A percentile compares a stretch with the other conserved stretches of the same genome.
phyloP scores from a whole-genome alignment of 257 asterid genomes.

The Lycium barbarum region DNA sequence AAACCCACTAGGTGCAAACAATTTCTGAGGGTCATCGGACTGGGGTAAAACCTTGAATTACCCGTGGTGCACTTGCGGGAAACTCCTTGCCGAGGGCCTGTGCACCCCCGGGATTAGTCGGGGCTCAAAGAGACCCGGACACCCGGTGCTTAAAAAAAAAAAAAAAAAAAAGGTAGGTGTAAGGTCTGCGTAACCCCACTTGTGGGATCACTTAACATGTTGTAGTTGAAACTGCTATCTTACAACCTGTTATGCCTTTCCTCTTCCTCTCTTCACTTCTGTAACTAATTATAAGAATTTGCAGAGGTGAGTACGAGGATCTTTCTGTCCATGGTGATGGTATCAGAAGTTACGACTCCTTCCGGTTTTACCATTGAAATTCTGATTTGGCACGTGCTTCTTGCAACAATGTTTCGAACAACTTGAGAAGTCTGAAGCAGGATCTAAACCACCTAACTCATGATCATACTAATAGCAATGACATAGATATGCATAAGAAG shows the following conservation, averaged over 20 bases:
- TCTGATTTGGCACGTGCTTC: conserved; percentile 55
- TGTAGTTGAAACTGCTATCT: not conserved
- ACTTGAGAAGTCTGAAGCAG: conserved; percentile 50
- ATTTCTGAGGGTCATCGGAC: no score
- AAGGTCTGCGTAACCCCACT: not conserved
- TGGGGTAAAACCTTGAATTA: no score
- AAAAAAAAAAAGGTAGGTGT: conserved; percentile 20
- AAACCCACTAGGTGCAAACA: no score
- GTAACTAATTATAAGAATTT: conserved; percentile 21
- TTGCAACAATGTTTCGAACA: conserved; percentile 48
- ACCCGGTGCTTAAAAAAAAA: no score
- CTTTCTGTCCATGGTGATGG: conserved; percentile 65
- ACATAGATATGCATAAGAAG: conserved; percentile 35
- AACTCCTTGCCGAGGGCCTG: no score
- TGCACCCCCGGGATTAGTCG: no score
- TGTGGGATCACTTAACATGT: not conserved
- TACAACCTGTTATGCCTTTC: not conserved
- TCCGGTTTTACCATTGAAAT: conserved; percentile 66
- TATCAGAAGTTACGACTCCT: conserved; percentile 66
- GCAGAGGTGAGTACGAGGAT: conserved; percentile 78
- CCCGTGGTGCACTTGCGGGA: no score
- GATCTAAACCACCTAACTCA: conserved; percentile 31
- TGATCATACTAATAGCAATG: conserved; percentile 19
- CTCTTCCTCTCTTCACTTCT: not conserved
- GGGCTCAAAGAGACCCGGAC: no score